Conservation (phyloP, 2,329 filamentous ascomycete species). For the Pseudopithomyces maydicus region DNA sequence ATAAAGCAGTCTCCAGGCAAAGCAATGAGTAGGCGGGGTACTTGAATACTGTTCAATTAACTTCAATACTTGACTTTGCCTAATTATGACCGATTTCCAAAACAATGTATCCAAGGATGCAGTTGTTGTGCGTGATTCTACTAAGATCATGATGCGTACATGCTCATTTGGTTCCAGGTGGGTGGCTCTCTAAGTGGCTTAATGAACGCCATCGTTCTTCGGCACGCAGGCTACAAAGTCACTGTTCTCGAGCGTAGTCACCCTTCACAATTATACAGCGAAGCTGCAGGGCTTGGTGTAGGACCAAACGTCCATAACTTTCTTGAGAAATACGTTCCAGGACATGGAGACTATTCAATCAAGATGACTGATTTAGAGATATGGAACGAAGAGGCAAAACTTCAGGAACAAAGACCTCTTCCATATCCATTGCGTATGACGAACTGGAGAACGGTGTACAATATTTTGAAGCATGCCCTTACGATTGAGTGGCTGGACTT, state of each 20-base stretch:
- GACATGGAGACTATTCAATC: neutral
- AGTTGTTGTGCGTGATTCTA: neutral
- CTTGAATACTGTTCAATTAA: no score
- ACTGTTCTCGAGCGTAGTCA: slow-evolving; percentile 9
- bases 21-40: no score
- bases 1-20: no score
- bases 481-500: neutral
- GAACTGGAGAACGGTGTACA: slow-evolving; percentile 8
- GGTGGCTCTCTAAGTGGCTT: slow-evolving; percentile 9
- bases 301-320: slow-evolving; percentile 6
- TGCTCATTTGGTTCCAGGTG: neutral
- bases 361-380: neutral
- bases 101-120: neutral
- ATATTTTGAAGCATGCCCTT: neutral
- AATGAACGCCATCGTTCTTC: slow-evolving; percentile 6
- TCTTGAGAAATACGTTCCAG: slow-evolving; percentile 4
- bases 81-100: neutral
- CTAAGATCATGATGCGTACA: neutral
- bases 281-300: slow-evolving; percentile 6
- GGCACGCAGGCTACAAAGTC: neutral
- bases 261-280: neutral
- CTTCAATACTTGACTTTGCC: no score
- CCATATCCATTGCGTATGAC: slow-evolving; percentile 3
- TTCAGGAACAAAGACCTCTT: neutral
- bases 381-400: neutral